Percentiles rank a stretch among this genome's conserved stretches.
These are phyloP conservation scores for Sporothrix variecibatus DNA, from an alignment of 2,329 filamentous ascomycete species.

Conservation along the genomic window DNA sequence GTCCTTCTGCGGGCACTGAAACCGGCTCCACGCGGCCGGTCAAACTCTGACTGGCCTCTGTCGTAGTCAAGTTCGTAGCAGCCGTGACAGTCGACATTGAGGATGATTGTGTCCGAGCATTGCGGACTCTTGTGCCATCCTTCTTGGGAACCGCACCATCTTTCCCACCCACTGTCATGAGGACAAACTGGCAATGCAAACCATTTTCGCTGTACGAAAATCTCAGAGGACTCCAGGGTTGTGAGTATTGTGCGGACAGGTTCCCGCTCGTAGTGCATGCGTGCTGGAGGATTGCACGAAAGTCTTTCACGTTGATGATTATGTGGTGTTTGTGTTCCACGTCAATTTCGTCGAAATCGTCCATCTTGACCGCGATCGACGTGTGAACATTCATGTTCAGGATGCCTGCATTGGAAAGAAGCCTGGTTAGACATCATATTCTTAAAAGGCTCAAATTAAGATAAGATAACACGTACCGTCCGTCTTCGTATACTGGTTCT, in stretches of 20 bases:
- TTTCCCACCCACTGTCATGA: slow-evolving; percentile 77
- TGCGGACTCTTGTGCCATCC: slow-evolving; percentile 24
- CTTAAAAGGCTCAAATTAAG: not conserved
- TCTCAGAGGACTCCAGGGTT: slow-evolving; percentile 70
- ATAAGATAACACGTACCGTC: slow-evolving; percentile 48
- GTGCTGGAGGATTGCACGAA: slow-evolving; percentile 75
- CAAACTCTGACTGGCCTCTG: slow-evolving; percentile 15
- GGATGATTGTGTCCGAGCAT: not conserved
- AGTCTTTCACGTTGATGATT: slow-evolving; percentile 80
- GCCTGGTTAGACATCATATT: not conserved
- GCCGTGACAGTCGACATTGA: not conserved
- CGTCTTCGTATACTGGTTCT: slow-evolving; percentile 68
- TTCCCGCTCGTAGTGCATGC: slow-evolving; percentile 69
- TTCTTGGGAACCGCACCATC: slow-evolving; percentile 42
- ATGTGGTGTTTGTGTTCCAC: slow-evolving; percentile 77
- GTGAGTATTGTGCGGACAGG: slow-evolving; percentile 69
- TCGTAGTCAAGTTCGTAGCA: not conserved
- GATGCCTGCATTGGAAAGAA: slow-evolving; percentile 51
- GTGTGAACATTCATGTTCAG: slow-evolving; percentile 80
- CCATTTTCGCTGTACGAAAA: slow-evolving; percentile 70
- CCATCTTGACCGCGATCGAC: slow-evolving; percentile 72
- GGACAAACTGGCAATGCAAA: slow-evolving; percentile 72
- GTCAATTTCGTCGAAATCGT: slow-evolving; percentile 74
- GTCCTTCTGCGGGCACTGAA: slow-evolving; percentile 28
- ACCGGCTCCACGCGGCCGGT: slow-evolving; percentile 16